These are phyloP conservation scores for Bacidia rubella DNA, from an alignment of 495 filamentous ascomycete species.

Conservation along the genomic window DNA sequence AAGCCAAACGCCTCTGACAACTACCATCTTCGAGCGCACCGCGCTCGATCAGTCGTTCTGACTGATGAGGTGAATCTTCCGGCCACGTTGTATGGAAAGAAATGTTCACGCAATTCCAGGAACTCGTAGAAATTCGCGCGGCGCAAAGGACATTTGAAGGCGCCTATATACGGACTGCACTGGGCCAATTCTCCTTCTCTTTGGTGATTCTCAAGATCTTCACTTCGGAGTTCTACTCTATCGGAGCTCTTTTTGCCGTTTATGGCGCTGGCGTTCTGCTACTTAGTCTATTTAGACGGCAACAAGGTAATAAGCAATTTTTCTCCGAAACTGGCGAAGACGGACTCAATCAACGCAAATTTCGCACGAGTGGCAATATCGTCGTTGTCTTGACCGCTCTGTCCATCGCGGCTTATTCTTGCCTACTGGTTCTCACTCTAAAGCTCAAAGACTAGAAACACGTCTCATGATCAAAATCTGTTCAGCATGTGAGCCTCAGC, in stretches of 20 bases:
- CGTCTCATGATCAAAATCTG: too few relatives aligned
- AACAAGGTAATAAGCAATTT: slow-evolving; percentile 87
- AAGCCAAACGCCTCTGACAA: slow-evolving; percentile 36
- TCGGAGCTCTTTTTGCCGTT: slow-evolving; percentile 81
- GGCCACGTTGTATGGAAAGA: slow-evolving; percentile 73
- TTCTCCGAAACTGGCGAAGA: slow-evolving; percentile 64
- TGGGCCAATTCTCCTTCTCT: slow-evolving; percentile 88
- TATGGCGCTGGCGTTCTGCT: slow-evolving; percentile 77
- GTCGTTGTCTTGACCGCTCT: slow-evolving; percentile 73
- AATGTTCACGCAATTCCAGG: slow-evolving; percentile 41
- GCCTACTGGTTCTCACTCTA: slow-evolving; percentile 62
- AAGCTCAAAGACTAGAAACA: slow-evolving; percentile 33
- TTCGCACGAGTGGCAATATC: slow-evolving; percentile 70
- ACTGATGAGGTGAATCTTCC: slow-evolving; percentile 21
- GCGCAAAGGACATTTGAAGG: slow-evolving; percentile 95
- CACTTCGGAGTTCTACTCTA: slow-evolving; percentile 84
- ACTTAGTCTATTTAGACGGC: slow-evolving; percentile 66
- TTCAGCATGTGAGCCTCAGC: too few relatives aligned
- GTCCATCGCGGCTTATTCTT: slow-evolving; percentile 69
- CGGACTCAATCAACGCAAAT: slow-evolving; percentile 57
- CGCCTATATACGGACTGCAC: slow-evolving; percentile 86
- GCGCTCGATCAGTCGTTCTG: slow-evolving; percentile 41
- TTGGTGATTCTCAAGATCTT: slow-evolving; percentile 94
- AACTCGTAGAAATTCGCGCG: slow-evolving; percentile 87
- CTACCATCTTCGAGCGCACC: slow-evolving; percentile 60